Base-by-base conservation (phyloP, 345 rosid genomes). In the Aquilaria malaccensis region DNA sequence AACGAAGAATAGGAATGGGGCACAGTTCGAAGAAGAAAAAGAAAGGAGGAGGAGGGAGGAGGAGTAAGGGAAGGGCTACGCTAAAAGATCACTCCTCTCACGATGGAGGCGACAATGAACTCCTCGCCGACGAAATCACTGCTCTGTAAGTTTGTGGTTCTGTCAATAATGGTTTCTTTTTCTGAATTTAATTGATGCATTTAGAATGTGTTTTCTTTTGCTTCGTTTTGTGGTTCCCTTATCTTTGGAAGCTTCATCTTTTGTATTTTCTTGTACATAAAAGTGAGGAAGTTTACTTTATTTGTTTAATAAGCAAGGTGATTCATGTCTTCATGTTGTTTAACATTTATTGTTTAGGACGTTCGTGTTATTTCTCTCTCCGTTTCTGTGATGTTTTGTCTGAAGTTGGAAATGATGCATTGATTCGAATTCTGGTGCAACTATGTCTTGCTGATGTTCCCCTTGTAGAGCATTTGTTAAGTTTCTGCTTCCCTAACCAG, bases 211-310 rank as follows among this genome's bases (percentile, higher is more conserved):
- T 11, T 56, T 2, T 13, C 15, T 7, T 58, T 3, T 6, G 7
- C 45, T 58, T 41, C 45, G 12, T 13, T 33, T 41, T n/a, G 5
- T 37, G 4, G 7, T 37, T 22, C 96, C 13, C 85, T 91, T 12
- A 86, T 91, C 57, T 79, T 88, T 51, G 97, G 97, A 75, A 95
- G 97, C 84, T 77, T 95, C 61, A 33, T 95, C 64, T 86, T 95
- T 76, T 95, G 99, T 70, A 62, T 85, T 78, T 74, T 91, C 73
- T 76, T 95, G 61, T 94, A 88, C 78, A 78, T 95, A 60, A 95
- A 91, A 70, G 99, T 95, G 72, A 76, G 89, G 67, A 46, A 61
- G 51, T 61, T 43, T 41, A 37, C 43, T 37, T 37, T 9, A 37
- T 37, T 37, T 37, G 43, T 37, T 37, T 37, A 9, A 37, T 37